Percentiles rank a stretch among this genome's conserved stretches.
These are phyloP conservation scores for Kluyveromyces marxianus DNA, from an alignment of 1,139 yeast species.

Conservation along the genomic window DNA sequence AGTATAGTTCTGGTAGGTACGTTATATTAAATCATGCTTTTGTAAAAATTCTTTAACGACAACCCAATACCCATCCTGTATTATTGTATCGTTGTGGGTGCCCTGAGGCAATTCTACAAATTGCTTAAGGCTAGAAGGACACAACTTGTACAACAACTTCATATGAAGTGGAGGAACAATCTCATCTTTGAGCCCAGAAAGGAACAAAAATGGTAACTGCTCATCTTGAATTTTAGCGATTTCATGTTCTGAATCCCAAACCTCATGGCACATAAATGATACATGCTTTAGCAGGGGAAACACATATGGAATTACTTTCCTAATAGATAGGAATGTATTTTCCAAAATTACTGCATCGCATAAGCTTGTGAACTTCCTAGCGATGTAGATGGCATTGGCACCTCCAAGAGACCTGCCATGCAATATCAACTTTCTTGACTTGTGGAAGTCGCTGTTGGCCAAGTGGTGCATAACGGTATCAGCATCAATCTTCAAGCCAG, in stretches of 20 bases:
- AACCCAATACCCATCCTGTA: constrained; percentile 71
- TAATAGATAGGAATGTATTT: constrained; percentile 75
- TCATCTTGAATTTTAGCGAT: constrained; percentile 44
- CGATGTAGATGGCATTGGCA: constrained; percentile 83
- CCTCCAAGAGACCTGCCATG: constrained; percentile 95
- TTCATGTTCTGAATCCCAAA: constrained; percentile 72
- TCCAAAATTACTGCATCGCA: constrained; percentile 68
- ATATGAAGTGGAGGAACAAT: constrained; percentile 87
- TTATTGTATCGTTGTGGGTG: constrained; percentile 72
- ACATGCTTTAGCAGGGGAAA: constrained; percentile 61
- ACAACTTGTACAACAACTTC: constrained; percentile 48
- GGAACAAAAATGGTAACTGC: constrained; percentile 57
- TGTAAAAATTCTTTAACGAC: constrained; percentile 50
- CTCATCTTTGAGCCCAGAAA: constrained; percentile 76
- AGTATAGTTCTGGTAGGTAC: too few relatives aligned
- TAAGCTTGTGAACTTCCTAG: constrained; percentile 44
- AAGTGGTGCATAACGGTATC: constrained; percentile 61
- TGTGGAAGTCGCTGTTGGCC: constrained; percentile 41
- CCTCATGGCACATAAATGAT: constrained; percentile 61
- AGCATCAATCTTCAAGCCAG: constrained; percentile 79
- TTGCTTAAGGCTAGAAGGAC: constrained; percentile 40
- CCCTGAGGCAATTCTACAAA: constrained; percentile 52
- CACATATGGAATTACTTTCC: constrained; percentile 74
- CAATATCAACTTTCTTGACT: constrained; percentile 48
- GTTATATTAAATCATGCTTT: constrained; percentile 15